Evolutionary conservation across 768 basidiomycete genomes (phyloP), one percentile per base, ranked within the genome.

Genomic region (Hydnum rufescens): DNA sequence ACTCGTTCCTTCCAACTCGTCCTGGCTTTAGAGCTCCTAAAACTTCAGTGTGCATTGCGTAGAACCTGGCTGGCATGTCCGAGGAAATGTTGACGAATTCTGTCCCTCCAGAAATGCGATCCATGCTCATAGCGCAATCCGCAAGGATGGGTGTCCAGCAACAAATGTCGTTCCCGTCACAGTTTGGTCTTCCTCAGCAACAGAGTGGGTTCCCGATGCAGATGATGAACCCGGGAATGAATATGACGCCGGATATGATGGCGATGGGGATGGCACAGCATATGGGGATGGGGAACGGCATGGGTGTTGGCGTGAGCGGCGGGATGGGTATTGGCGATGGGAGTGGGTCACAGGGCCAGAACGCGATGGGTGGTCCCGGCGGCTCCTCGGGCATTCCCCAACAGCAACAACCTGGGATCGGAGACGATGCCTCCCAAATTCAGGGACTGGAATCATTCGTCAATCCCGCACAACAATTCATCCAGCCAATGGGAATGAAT

Each of bases 1-100:
- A 28, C 22, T 34, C 30, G 13, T 13, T 16, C 30, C 22, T 34
- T 31, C 6, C 43, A 49, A 50, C 3, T 4, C 8, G 43, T 57
- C 4, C 4, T 26, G 29, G 19, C 32, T 19, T 30, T 5, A 3
- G n/a, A 39, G 13, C 5, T 32, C 3, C 25, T 5, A 6, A n/a
- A n/a, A n/a, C n/a, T n/a, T n/a, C n/a, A n/a, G n/a, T n/a, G n/a
- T n/a, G n/a, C n/a, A n/a, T 26, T 6, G 34, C 30, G 2, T 58
- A 87, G 84, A 85, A 80, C 62, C 83, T 87, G 61, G 70, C 82
- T 1, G 80, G 75, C 5, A 81, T 88, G 79, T 74, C 74, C 44
- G 87, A 88, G 64, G 84, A 83, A 83, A 82, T 61, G 70, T 85
- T 60, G 26, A 62, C 60, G 54, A 70, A 77, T 28, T 77, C 76